phyloP scores from a whole-genome alignment of 116 monocot species.

The Dioscorea cayenensis region DNA sequence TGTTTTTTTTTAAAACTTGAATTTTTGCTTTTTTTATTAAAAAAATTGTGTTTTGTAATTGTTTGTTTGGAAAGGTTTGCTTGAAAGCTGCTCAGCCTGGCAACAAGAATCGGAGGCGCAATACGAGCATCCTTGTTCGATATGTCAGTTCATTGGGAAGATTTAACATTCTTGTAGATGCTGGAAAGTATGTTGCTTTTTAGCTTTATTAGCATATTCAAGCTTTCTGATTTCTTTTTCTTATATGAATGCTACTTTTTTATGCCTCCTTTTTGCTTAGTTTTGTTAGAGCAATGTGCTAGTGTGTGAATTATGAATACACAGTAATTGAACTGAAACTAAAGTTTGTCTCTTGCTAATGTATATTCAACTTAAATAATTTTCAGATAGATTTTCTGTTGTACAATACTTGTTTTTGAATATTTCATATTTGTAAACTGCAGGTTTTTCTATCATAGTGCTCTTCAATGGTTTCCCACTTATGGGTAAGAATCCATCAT shows the following conservation, averaged over 20 bases:
- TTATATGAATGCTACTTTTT: background rate
- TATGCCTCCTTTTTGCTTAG: background rate
- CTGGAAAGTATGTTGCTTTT: constrained; percentile 60
- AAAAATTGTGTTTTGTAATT: background rate
- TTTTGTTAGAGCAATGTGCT: background rate
- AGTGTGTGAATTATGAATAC: background rate
- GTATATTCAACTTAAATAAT: background rate
- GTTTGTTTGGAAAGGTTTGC: constrained; percentile 56
- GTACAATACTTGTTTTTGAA: background rate
- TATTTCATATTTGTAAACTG: constrained; percentile 3
- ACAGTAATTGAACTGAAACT: background rate
- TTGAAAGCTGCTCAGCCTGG: constrained; percentile 64
- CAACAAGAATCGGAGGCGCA: constrained; percentile 57
- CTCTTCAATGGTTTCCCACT: constrained; percentile 79
- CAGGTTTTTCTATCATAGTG: constrained; percentile 98
- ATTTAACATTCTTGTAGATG: constrained; percentile 78
- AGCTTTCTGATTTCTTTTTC: background rate
- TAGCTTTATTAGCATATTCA: no score
- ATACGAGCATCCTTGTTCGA: constrained; percentile 72
- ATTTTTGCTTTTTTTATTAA: background rate
- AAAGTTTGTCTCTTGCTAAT: background rate
- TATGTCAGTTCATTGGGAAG: constrained; percentile 42
- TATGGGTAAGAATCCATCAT: constrained; percentile 45
- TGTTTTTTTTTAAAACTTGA: background rate
- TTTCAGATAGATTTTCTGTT: background rate